Evolutionary conservation across 2,329 filamentous ascomycete genomes (phyloP).

Genomic region (Botrytis pseudocinerea): DNA sequence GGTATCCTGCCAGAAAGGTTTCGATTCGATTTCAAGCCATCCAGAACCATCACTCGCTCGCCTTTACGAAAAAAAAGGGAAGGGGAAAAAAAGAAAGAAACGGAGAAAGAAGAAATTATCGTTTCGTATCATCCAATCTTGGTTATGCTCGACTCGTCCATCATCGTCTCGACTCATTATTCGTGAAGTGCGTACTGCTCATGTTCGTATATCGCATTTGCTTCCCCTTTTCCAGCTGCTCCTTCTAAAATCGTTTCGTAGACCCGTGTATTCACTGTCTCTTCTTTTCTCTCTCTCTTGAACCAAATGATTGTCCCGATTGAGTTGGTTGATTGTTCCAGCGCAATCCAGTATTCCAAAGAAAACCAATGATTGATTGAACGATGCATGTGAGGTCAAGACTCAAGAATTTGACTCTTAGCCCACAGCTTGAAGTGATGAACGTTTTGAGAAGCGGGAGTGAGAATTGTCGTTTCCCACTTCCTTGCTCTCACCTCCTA

Average conservation of each 20-base stretch:
- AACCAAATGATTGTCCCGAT: background rate
- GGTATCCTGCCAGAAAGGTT: constrained; percentile 18
- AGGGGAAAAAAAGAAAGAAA: background rate
- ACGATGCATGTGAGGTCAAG: background rate
- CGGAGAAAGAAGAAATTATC: background rate
- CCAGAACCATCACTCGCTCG: constrained; percentile 10
- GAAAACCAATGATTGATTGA: background rate
- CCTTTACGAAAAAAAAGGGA: background rate
- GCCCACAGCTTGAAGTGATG: background rate
- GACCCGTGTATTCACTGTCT: background rate
- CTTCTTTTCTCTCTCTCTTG: background rate
- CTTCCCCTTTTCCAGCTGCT: background rate
- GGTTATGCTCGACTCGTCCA: background rate
- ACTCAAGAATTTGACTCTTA: background rate
- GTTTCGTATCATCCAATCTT: constrained; percentile 2
- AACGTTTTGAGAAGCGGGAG: background rate
- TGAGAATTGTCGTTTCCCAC: background rate
- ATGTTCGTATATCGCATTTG: background rate
- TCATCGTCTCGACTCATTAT: constrained; percentile 13
- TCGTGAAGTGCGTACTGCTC: constrained; percentile 14
- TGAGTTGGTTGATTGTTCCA: background rate
- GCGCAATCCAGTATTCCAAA: background rate
- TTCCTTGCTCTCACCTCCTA: background rate
- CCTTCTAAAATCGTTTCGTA: background rate
- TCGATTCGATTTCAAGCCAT: background rate